These are phyloP conservation scores for Aspergillus panamensis DNA, from an alignment of 495 filamentous ascomycete species.

Conservation along the genomic window DNA sequence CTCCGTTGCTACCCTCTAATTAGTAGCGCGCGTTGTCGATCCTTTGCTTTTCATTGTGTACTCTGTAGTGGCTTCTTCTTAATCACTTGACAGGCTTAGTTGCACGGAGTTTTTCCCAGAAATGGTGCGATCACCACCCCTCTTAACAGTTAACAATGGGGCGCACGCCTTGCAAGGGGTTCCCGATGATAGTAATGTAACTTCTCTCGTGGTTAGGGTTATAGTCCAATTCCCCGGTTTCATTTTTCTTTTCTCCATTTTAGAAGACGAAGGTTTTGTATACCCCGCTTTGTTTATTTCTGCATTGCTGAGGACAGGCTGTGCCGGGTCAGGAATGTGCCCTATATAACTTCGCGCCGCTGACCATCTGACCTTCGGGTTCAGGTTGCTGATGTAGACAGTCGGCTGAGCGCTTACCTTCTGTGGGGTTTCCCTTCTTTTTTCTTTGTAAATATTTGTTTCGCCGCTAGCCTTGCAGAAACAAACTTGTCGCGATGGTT, in stretches of 20 bases:
- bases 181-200: background rate
- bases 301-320: background rate
- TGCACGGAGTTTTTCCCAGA: background rate
- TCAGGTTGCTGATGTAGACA: background rate
- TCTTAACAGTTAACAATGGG: background rate
- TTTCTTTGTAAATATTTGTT: constrained; percentile 9
- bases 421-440: background rate
- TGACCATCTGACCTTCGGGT: background rate
- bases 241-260: background rate
- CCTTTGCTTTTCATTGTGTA: background rate
- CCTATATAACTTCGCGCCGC: background rate
- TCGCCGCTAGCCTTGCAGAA: background rate
- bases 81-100: background rate
- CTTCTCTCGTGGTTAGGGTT: background rate
- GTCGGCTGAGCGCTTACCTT: background rate
- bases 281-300: background rate
- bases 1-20: background rate
- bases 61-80: background rate
- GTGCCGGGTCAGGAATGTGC: background rate
- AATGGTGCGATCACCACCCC: background rate
- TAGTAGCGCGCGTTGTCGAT: background rate
- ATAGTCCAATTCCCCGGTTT: background rate
- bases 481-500: constrained; percentile 3
- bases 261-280: background rate
- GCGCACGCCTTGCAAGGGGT: background rate